phyloP scores from a whole-genome alignment of 1,284 basidiomycete species.

The Marasmius sp. region DNA sequence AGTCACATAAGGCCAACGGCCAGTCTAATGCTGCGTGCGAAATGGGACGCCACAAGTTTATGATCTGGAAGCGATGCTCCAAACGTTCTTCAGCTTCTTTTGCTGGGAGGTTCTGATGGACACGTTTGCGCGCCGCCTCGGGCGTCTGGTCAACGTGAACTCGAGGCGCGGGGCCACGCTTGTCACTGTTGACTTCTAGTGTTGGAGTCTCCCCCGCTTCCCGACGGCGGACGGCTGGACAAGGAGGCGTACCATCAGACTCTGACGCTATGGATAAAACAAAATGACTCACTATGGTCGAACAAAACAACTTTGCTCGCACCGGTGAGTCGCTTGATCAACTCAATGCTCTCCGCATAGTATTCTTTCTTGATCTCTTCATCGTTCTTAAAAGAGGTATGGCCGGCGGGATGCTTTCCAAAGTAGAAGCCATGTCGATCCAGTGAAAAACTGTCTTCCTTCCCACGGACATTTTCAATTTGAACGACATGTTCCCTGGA shows the following conservation, averaged over 20 bases:
- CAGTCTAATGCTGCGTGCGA: not conserved
- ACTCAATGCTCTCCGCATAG: not conserved
- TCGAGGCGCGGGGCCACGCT: not conserved
- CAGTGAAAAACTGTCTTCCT: not conserved
- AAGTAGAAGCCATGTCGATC: not conserved
- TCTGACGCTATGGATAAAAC: too few species aligned
- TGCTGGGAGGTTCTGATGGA: not conserved
- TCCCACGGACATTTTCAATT: not conserved
- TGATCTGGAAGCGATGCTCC: not conserved
- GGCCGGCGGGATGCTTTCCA: not conserved
- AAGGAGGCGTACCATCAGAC: too few species aligned
- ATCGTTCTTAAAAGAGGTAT: too few species aligned
- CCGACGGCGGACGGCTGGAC: not conserved
- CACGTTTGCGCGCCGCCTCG: not conserved
- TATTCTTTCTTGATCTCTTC: not conserved
- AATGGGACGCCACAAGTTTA: not conserved
- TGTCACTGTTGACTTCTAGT: not conserved
- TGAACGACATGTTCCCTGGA: not conserved
- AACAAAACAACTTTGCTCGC: not conserved
- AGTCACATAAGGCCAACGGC: not conserved
- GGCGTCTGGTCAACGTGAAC: constrained; percentile 2
- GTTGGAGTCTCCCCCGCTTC: not conserved
- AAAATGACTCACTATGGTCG: not conserved
- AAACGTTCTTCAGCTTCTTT: not conserved
- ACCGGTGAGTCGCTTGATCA: not conserved